A percentile compares a stretch with the other conserved stretches of the same genome.
phyloP scores from a whole-genome alignment of 768 basidiomycete genomes.

The Tephrocybe sp. region DNA sequence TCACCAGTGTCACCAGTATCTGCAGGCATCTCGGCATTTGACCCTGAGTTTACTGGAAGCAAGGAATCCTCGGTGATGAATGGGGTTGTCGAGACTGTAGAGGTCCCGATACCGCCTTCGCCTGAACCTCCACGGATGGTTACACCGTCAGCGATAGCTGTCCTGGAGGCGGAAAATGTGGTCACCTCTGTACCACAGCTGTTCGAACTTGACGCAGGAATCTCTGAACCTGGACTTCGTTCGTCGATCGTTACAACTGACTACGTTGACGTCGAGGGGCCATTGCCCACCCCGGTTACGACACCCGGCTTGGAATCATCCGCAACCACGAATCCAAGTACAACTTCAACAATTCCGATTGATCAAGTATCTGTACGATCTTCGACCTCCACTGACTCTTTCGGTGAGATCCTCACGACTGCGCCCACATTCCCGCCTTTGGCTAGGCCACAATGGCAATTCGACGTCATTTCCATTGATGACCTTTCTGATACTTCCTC shows the following conservation, averaged over 20 bases:
- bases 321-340: too few species aligned
- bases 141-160: constrained; percentile 2
- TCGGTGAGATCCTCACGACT: constrained; percentile 40
- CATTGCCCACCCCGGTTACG: too few species aligned
- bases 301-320: too few species aligned
- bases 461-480: constrained; percentile 76
- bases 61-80: constrained; percentile 59
- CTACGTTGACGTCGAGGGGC: too few species aligned
- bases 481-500: constrained; percentile 80
- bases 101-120: constrained; percentile 5
- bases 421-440: constrained; percentile 37
- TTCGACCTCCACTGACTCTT: constrained; percentile 47
- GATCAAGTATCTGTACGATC: constrained; percentile 39
- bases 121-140: constrained; percentile 9
- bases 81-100: constrained; percentile 27
- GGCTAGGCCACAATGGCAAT: constrained; percentile 49
- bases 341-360: neutral
- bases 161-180: neutral
- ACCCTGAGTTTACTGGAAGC: constrained; percentile 59
- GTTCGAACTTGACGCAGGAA: neutral
- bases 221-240: neutral
- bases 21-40: constrained; percentile 66
- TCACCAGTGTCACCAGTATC: too few species aligned
- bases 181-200: neutral
- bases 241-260: neutral